A percentile compares a stretch with the other conserved stretches of the same genome.
phyloP scores from a whole-genome alignment of 352 stramenopile species.

The Aphanomyces cochlioides region DNA sequence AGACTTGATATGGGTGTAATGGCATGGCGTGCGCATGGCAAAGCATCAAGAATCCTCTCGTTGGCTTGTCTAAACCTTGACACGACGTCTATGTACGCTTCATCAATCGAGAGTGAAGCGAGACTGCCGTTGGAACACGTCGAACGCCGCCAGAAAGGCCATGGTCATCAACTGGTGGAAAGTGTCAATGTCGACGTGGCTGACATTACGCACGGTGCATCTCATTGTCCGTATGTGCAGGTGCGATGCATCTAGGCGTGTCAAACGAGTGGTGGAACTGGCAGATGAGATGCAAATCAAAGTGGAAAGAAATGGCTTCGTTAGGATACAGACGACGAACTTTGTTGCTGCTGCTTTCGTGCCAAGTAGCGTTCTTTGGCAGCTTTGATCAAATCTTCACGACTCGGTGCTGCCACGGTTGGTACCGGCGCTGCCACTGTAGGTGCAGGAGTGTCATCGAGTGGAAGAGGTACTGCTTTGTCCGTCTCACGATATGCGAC shows the following conservation, averaged over 20 bases:
- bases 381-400: conserved; percentile 72
- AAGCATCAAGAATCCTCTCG: no score
- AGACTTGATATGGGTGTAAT: background rate
- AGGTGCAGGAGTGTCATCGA: conserved; percentile 32
- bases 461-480: conserved; percentile 24
- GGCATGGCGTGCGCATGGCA: no score
- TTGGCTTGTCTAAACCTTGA: no score
- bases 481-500: background rate
- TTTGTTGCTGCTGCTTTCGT: conserved; percentile 52
- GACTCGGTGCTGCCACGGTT: conserved; percentile 37
- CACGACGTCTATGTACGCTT: no score
- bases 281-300: background rate
- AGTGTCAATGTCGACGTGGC: background rate
- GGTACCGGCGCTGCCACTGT: no score
- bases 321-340: background rate
- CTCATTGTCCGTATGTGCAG: background rate
- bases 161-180: no score
- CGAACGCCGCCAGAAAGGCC: no score
- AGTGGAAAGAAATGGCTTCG: background rate
- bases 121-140: no score
- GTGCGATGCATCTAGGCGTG: background rate
- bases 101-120: no score
- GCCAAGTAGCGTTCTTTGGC: conserved; percentile 81
- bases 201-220: background rate
- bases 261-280: background rate